These are phyloP conservation scores for Termitomyces eurrhizus DNA, from an alignment of 768 basidiomycete species.

Conservation along the genomic window DNA sequence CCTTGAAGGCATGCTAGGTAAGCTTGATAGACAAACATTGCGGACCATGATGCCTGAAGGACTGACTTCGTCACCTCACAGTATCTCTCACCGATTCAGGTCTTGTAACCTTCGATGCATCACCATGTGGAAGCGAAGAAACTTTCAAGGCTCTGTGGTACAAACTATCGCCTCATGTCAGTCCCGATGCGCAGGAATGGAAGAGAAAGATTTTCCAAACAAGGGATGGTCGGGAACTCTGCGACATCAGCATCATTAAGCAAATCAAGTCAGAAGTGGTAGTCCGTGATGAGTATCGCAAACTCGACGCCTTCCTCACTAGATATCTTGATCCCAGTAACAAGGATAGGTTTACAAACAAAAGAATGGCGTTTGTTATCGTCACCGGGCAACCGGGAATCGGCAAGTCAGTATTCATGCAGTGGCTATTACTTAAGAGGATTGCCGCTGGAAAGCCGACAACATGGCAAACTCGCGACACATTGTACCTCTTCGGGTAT, in stretches of 20 bases:
- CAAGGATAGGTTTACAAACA: too few relatives aligned
- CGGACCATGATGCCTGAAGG: not conserved
- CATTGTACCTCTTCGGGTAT: too few relatives aligned
- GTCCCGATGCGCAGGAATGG: not conserved
- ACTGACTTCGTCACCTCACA: not conserved
- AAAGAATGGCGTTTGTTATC: too few relatives aligned
- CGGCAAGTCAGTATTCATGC: too few relatives aligned
- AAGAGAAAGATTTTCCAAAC: not conserved
- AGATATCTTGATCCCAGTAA: not conserved
- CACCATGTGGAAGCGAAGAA: not conserved
- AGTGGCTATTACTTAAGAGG: too few relatives aligned
- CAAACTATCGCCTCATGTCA: not conserved
- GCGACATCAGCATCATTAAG: not conserved
- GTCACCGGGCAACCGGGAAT: too few relatives aligned
- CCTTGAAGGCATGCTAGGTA: not conserved
- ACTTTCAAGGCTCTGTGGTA: not conserved
- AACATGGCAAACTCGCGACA: too few relatives aligned
- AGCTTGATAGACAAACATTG: not conserved
- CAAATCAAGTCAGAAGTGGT: not conserved
- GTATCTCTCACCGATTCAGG: not conserved
- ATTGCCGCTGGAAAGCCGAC: too few relatives aligned
- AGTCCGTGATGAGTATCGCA: not conserved
- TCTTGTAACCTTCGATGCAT: not conserved
- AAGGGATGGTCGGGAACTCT: not conserved
- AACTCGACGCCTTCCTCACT: not conserved